Evolutionary conservation across 441 rosid genomes (phyloP), one percentile per base, ranked within the genome.

Genomic region (Pelargonium myrrhifolium): DNA sequence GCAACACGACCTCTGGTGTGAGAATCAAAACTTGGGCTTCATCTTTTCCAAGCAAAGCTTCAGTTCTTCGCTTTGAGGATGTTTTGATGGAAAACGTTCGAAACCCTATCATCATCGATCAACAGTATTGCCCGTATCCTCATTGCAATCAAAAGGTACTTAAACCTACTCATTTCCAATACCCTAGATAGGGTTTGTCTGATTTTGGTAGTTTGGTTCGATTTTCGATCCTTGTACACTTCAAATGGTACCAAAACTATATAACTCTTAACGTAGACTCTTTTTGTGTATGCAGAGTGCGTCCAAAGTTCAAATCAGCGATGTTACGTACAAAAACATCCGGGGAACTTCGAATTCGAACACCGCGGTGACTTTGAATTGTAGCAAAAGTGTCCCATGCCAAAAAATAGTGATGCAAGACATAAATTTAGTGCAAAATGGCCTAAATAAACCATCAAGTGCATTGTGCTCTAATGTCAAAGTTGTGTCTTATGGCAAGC

Each of bases 21-120:
- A 77, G 87, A 62, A 82, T 87, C 69, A 83, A 87, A 66, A 64
- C 82, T 1, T 83, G 83, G 84, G 82, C 85, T 0, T 78, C 77
- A 21, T 40, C 68, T 21, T 11, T 61, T 3, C 18, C 18, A 0
- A 75, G 83, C 11, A 2, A 18, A 0, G 86, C 72, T 1, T 14
- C 78, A 0, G 64, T 75, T n/a, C 43, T 85, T 37, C 80, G 72
- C 45, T 85, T 80, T 6, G 78, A 79, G 47, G 81, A 77, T 49
- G 68, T 87, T 31, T 67, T 47, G 1, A 59, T 84, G 77, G 64
- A 77, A 3, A 70, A 82, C n/a, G 88, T 84, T 9, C 24, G 59
- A 66, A 81, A 76, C 49, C 86, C 90, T 3, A 40, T 87, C 47
- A 11, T 78, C 58, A 69, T 85, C 9, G 87, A 87, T 67, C 4